Base-by-base conservation (phyloP, 495 filamentous ascomycete species). In the Aspergillus cavernicola region DNA sequence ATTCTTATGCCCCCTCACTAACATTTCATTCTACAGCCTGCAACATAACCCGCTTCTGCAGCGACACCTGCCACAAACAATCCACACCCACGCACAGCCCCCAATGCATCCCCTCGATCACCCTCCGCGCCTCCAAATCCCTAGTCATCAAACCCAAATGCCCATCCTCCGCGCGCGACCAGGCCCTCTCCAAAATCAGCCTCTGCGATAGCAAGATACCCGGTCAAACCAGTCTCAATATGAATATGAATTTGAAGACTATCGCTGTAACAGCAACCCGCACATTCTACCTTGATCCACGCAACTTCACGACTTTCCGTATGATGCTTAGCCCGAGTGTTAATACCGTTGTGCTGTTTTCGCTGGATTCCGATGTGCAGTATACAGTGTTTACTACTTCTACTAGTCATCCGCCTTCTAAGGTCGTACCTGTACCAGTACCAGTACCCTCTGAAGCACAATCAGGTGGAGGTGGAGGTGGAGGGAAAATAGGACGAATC, bases 281-380 rank as follows among this genome's bases (percentile, higher is more conserved):
- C 52, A 65, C 62, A 4, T 62, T 65, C 55, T 63, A 62, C 44
- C 62, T 66, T 12, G 66, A 69, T 41, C 62, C 66, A 3, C 62
- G 64, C 32, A 69, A 67, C 52, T 66, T 69, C 44, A 57, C 64
- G 18, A 69, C 66, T 11, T 62, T 69, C 44, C 64, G 66, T 19
- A 65, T 69, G 62, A 65, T 64, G 26, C 56, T 69, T 35, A 69
- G 60, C 24, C 43, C 50, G 3, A 23, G 45, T 11, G 57, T 61
- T 26, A 67, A 69, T 45, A 69, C 64, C n/a, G 38, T 65, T 4
- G 53, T 69, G 15, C 40, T 67, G 13, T 69, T 69, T 41, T 62
- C 61, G 15, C 51, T 52, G 8, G 64, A 67, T 33, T 51, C 60
- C 6, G 64, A 69, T 40, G 63, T 69, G 22, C 56, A 58, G 43